Evolutionary conservation across 495 filamentous ascomycete genomes (phyloP), one percentile per base, ranked within the genome.

Genomic region (Annulohypoxylon nitens): DNA sequence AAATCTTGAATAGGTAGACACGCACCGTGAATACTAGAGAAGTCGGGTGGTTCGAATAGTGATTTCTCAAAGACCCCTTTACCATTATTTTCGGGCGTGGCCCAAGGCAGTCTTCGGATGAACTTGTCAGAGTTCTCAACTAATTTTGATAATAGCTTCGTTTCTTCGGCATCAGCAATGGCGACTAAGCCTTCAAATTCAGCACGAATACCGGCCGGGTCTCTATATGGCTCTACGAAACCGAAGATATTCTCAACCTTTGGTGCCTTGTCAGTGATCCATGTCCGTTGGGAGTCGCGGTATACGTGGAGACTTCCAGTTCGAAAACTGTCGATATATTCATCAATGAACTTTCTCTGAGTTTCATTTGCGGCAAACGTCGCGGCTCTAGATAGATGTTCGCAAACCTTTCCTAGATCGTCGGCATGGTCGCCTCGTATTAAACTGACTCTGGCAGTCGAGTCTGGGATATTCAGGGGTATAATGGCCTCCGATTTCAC

Each of bases 161-260:
- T 83, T 63, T 84, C 82, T n/a, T 76, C 70, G 16, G 59, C 51
- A 70, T 87, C 80, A 0, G 77, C 70, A n/a, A 87, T 82, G 3
- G 76, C 81, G 8, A 86, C 81, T 7, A 86, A 63, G 3, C 79
- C 83, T 75, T 86, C 84, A 50, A 80, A 86, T 63, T 86, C 84
- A n/a, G 78, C 75, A 36, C 84, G 74, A 6, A 81, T 80, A 18
- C 83, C 83, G 47, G 77, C 67, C 2, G 84, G 85, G 69, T 87
- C 85, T 33, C 83, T 73, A 66, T 88, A 86, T 18, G 85, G 80
- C 62, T 87, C 84, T 1, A 87, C 77, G 65, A 87, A 86, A 1
- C 83, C 84, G 65, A 86, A 76, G 1, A 86, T 80, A 33, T 76
- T 82, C 65, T 86, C 85, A 0, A 87, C 78, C 2, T 63, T 67